Evolutionary conservation across 2,329 filamentous ascomycete genomes (phyloP).

Genomic region (Cyphellophora attinorum): DNA sequence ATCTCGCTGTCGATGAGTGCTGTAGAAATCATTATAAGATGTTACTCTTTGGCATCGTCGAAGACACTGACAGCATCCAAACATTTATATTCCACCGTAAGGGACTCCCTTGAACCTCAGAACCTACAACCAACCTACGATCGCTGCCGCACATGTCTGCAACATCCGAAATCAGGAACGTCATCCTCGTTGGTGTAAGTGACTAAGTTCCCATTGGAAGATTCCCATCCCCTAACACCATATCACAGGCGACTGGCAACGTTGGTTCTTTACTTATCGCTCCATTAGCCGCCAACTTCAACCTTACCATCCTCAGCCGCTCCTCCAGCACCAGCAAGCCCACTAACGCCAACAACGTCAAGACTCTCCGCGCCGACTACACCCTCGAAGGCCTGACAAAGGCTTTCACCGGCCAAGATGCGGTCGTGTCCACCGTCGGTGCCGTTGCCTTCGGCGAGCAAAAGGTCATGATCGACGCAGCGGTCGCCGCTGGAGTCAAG

Average conservation of each 20-base stretch:
- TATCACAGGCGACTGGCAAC: background rate
- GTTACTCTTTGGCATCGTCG: too few relatives aligned
- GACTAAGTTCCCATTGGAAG: background rate
- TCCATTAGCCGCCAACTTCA: slow-evolving; percentile 10
- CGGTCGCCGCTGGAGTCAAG: slow-evolving; percentile 20
- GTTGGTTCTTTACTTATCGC: slow-evolving; percentile 3
- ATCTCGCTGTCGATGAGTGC: too few relatives aligned
- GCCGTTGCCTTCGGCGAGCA: slow-evolving; percentile 1
- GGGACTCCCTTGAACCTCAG: too few relatives aligned
- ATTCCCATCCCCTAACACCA: background rate
- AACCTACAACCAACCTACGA: background rate
- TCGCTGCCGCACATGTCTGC: background rate
- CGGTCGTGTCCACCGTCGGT: slow-evolving; percentile 22
- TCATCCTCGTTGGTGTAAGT: background rate
- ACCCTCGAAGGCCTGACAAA: slow-evolving; percentile 16
- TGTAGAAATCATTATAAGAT: too few relatives aligned
- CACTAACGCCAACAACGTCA: slow-evolving; percentile 17
- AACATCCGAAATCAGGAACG: background rate
- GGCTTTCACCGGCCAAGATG: slow-evolving; percentile 22
- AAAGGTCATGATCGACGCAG: slow-evolving; percentile 22
- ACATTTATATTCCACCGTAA: background rate
- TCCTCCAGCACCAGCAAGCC: slow-evolving; percentile 12
- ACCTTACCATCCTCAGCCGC: slow-evolving; percentile 19
- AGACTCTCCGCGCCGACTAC: slow-evolving; percentile 19
- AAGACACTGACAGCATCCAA: too few relatives aligned